Conservation (phyloP, 78 protist species). For the Anaeramoeba flamelloides region DNA sequence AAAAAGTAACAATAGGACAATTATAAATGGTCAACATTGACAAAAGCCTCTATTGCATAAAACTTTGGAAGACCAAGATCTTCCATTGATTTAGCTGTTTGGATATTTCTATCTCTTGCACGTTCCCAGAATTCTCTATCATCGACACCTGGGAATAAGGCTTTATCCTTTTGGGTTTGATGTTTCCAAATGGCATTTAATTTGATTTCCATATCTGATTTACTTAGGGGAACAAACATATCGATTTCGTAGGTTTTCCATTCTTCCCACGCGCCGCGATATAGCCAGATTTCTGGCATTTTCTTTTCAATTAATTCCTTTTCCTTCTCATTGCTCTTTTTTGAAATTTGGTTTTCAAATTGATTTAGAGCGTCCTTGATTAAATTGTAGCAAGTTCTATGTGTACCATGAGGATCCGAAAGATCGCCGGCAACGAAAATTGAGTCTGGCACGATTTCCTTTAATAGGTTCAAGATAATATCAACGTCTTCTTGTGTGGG, state of each 20-base stretch:
- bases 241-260: slow-evolving; percentile 41
- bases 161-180: slow-evolving; percentile 55
- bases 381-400: slow-evolving; percentile 39
- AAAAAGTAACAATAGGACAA: too few species aligned
- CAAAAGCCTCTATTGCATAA: too few species aligned
- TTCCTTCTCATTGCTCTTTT: neutral
- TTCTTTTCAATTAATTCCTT: too few species aligned
- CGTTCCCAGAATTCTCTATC: slow-evolving; percentile 58
- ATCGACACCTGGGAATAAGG: slow-evolving; percentile 56
- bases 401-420: slow-evolving; percentile 62
- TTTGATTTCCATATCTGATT: slow-evolving; percentile 38
- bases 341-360: slow-evolving; percentile 1
- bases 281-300: slow-evolving; percentile 41
- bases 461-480: slow-evolving; percentile 35
- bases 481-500: slow-evolving; percentile 41
- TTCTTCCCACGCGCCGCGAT: slow-evolving; percentile 65
- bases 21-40: too few species aligned
- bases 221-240: slow-evolving; percentile 47
- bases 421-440: slow-evolving; percentile 59
- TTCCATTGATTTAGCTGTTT: neutral
- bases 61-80: neutral
- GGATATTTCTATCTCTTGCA: slow-evolving; percentile 40
- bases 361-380: slow-evolving; percentile 29
- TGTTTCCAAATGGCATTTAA: slow-evolving; percentile 44
- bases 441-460: slow-evolving; percentile 31